Base-by-base conservation (phyloP, 1,284 basidiomycete genomes). In the Exobasidium rhododendri region DNA sequence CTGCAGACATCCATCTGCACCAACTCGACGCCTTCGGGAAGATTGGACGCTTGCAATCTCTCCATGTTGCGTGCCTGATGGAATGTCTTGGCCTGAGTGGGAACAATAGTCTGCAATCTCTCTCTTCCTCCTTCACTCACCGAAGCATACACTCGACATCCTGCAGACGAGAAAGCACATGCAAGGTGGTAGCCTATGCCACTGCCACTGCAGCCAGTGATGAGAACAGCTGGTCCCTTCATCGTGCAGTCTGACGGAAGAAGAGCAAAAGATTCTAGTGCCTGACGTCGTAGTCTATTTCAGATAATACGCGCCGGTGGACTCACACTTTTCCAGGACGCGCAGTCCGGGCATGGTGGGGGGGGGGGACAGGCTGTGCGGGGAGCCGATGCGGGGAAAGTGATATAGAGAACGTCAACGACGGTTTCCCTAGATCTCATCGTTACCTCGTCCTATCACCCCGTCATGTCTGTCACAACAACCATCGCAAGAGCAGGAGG, bases 1-100 rank as follows among this genome's bases (percentile, higher is more conserved):
- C 67, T 63, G 30, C 59, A 66, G 26, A 74, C 72, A 49, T 74
- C 72, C 31, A 74, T 61, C 24, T 62, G 61, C 1, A 74, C 65
- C 14, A 65, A 63, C 14, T 67, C 67, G 47, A 74, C 67, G 24
- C 59, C 54, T 7, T 61, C 44, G 0, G 72, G 70, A 14, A 73
- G 59, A 17, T 62, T 57, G 49, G 64, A 7, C 7, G 22, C 29
- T 20, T 50, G 62, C 13, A 74, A 51, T 11, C 64, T 62, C 11
- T 71, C 68, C 44, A 70, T 29, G 49, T 68, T 69, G 35, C 72
- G 66, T 0, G 72, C 70, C 47, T 50, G 47, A 40, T 10, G 35
- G 17, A 17, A 10, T 7, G 10, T 10, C 17, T 17, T 10, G 35
- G 7, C 35, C 7, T 40, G 10, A 40, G 35, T 40, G 17, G 7